Evolutionary conservation across 768 basidiomycete genomes (phyloP).

Genomic region (Cystofilobasidium ferigula): DNA sequence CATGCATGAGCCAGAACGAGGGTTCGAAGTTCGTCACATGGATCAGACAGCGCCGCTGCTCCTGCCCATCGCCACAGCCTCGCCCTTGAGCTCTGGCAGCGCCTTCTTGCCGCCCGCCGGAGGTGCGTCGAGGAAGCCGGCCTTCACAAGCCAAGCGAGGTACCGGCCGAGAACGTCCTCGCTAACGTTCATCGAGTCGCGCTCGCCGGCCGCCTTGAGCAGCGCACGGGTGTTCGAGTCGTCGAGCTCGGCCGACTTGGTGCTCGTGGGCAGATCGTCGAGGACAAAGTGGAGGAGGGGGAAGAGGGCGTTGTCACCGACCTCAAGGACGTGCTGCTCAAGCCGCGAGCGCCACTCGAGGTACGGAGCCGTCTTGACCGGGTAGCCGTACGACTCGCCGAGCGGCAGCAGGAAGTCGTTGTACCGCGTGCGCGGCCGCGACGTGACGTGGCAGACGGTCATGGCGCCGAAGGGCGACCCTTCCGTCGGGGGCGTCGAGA

Average conservation of each 20-base stretch:
- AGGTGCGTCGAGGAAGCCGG: slow-evolving; percentile 58
- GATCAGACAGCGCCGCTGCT: slow-evolving; percentile 20
- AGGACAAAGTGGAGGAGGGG: slow-evolving; percentile 93
- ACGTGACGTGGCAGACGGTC: slow-evolving; percentile 57
- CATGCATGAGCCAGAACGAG: no score
- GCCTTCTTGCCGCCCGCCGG: slow-evolving; percentile 39
- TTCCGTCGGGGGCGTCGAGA: slow-evolving; percentile 45
- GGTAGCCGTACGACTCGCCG: slow-evolving; percentile 60
- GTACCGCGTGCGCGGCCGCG: slow-evolving; percentile 75
- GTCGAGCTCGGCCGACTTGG: slow-evolving; percentile 82
- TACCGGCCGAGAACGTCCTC: slow-evolving; percentile 72
- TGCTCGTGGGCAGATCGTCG: slow-evolving; percentile 92
- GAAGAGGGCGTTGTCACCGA: slow-evolving; percentile 92
- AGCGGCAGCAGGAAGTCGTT: slow-evolving; percentile 71
- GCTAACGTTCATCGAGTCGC: slow-evolving; percentile 52
- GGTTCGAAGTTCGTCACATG: no score
- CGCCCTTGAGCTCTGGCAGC: slow-evolving; percentile 34
- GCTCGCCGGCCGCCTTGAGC: slow-evolving; percentile 42
- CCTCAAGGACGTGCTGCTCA: slow-evolving; percentile 88
- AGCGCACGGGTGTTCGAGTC: slow-evolving; percentile 69
- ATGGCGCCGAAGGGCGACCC: slow-evolving; percentile 41
- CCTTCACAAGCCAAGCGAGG: slow-evolving; percentile 79
- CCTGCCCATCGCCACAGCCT: slow-evolving; percentile 36
- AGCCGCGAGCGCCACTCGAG: slow-evolving; percentile 79
- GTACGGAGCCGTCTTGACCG: slow-evolving; percentile 70